Conservation (phyloP, 257 asterid genomes). For the Solanum rostratum region DNA sequence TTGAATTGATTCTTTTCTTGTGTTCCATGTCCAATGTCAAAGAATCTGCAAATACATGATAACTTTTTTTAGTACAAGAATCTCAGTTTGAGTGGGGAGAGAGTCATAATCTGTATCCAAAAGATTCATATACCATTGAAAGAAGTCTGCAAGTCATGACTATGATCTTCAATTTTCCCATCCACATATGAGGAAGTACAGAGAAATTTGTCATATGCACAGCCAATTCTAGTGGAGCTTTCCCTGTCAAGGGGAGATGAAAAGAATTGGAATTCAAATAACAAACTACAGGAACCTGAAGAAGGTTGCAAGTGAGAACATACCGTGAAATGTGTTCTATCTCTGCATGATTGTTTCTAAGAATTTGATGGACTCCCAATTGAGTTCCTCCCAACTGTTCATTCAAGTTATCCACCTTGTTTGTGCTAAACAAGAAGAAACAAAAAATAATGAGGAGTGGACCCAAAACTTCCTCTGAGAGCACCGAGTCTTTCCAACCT, state of each 20-base stretch:
- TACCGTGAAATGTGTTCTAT: constrained; percentile 33
- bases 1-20: constrained; percentile 30
- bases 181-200: constrained; percentile 34
- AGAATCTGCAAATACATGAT: constrained; percentile 38
- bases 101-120: not conserved
- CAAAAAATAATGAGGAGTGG: not conserved
- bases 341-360: constrained; percentile 24
- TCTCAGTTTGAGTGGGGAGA: not conserved
- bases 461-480: not conserved
- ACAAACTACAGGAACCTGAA: not conserved
- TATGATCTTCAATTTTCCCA: constrained; percentile 24
- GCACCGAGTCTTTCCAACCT: not conserved
- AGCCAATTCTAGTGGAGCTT: constrained; percentile 22
- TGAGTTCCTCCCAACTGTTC: constrained; percentile 41
- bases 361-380: constrained; percentile 19
- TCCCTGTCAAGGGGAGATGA: constrained; percentile 28
- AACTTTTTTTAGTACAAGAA: not conserved
- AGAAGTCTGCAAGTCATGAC: constrained; percentile 22
- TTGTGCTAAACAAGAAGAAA: constrained; percentile 22
- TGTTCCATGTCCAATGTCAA: constrained; percentile 34
- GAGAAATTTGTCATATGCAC: constrained; percentile 26
- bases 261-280: not conserved
- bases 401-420: constrained; percentile 32
- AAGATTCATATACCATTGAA: constrained; percentile 32
- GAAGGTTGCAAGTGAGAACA: constrained; percentile 15